A percentile compares a stretch with the other conserved stretches of the same genome.
phyloP scores from a whole-genome alignment of 352 stramenopile species.

The Phytophthora constricta region DNA sequence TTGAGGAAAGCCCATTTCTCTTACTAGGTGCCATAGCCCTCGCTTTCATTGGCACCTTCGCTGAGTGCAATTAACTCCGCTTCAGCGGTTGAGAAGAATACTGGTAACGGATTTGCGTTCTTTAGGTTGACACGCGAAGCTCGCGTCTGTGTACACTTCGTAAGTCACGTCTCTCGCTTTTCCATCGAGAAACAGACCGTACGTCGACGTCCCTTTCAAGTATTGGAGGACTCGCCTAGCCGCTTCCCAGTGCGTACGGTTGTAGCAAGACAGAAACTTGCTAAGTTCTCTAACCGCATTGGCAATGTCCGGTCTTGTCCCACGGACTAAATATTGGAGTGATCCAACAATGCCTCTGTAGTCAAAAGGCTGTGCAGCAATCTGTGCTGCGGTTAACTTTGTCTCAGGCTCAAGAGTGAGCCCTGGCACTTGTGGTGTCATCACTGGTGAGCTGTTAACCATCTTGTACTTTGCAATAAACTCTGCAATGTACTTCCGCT shows the following conservation, averaged over 20 bases:
- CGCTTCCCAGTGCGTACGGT: conserved; percentile 30
- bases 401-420: conserved; percentile 17
- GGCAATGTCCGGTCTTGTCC: conserved; percentile 28
- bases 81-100: neutral
- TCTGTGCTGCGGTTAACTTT: conserved; percentile 21
- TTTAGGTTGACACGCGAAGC: conserved; percentile 19
- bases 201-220: neutral
- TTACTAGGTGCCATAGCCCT: conserved; percentile 3
- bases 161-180: neutral
- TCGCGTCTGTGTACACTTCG: conserved; percentile 11
- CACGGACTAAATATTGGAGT: conserved; percentile 33
- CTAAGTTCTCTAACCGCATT: conserved; percentile 37
- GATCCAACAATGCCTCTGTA: conserved; percentile 34
- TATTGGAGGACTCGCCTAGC: conserved; percentile 29
- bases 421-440: conserved; percentile 10
- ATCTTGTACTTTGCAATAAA: neutral
- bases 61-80: neutral
- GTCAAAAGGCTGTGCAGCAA: conserved; percentile 25
- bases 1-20: conserved; percentile 20
- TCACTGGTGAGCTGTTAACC: neutral
- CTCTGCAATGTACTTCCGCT: conserved; percentile 5
- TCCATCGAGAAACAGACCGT: neutral
- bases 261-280: conserved; percentile 39
- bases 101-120: conserved; percentile 15
- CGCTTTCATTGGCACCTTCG: conserved; percentile 6